Evolutionary conservation across 2,329 filamentous ascomycete species (phyloP).

Genomic region (Rugonectria rugulosa): DNA sequence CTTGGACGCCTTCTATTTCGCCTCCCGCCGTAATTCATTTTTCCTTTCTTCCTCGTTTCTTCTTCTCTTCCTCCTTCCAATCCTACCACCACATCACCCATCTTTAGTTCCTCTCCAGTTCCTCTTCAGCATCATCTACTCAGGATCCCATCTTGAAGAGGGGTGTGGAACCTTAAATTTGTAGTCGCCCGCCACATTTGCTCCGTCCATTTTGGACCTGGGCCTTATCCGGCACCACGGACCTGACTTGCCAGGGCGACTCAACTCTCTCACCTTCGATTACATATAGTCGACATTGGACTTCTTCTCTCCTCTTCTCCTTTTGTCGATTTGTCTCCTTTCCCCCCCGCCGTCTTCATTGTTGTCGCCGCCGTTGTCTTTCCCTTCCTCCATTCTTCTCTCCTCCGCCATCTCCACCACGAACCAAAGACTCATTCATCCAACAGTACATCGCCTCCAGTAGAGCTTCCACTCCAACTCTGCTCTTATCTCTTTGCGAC

Average conservation of each 20-base stretch:
- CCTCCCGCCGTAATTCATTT: constrained; percentile 2
- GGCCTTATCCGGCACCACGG: constrained; percentile 35
- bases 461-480: background rate
- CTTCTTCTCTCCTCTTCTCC: constrained; percentile 7
- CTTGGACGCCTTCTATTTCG: too few relatives aligned
- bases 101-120: background rate
- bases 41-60: background rate
- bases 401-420: background rate
- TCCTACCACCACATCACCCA: background rate
- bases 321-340: constrained; percentile 1
- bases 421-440: background rate
- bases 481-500: background rate
- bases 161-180: constrained; percentile 40
- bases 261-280: constrained; percentile 5
- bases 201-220: constrained; percentile 22
- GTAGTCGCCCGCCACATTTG: constrained; percentile 35
- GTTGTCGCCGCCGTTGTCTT: background rate
- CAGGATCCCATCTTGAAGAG: constrained; percentile 17
- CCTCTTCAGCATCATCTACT: constrained; percentile 9
- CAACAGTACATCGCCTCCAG: background rate
- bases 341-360: background rate
- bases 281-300: constrained; percentile 14
- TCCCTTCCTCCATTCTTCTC: too few relatives aligned
- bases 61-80: constrained; percentile 3
- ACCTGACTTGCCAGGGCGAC: constrained; percentile 7